Evolutionary conservation across 1,139 yeast species (phyloP), one percentile per base, ranked within the genome.

Genomic region (Petasospora rhodanensis): DNA sequence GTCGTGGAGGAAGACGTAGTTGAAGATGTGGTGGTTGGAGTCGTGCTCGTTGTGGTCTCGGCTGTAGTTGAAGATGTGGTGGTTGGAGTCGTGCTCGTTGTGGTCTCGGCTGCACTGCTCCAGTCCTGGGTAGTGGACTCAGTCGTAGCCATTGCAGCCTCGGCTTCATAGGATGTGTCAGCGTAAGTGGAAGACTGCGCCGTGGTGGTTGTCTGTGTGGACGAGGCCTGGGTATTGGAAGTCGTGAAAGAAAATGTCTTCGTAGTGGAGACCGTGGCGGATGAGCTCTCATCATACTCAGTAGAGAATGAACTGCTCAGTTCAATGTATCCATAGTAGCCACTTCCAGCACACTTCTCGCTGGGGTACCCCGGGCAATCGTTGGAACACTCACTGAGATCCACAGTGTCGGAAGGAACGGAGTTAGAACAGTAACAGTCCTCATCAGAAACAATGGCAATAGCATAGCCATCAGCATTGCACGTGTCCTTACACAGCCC

Each of bases 341-440:
- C 52, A 28, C 28, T 26, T 6, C 50, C 46, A 6, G 45, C 53
- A 38, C 54, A 50, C 5, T 31, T 21, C 12, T 50, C 54, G 13
- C 28, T 14, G 4, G 51, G 53, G 18, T 32, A 69, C 0, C 76
- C 74, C 1, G 82, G 82, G 55, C 87, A 79, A 1, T 55, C 49
- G 4, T 52, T 55, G 24, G 59, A 50, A 57, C 87, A 79, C 16
- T 63, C 44, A 20, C 52, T 34, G 22, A 55, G 35, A 22, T 52
- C 46, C 1, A 58, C 56, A 2, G 70, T 59, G 18, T 52, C 49
- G 3, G 51, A 62, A 0, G 85, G 84, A 5, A 70, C 56, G 22
- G 55, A 51, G 49, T 78, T 65, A 9, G 82, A 66, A 51, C 87
- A 79, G 74, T 79, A 79, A 55, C 87, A 79, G 31, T 63, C 41